A percentile compares a stretch with the other conserved stretches of the same genome.
These are phyloP conservation scores for Calonectria multiphialidica DNA, from an alignment of 2,329 filamentous ascomycete genomes.

Conservation along the genomic window DNA sequence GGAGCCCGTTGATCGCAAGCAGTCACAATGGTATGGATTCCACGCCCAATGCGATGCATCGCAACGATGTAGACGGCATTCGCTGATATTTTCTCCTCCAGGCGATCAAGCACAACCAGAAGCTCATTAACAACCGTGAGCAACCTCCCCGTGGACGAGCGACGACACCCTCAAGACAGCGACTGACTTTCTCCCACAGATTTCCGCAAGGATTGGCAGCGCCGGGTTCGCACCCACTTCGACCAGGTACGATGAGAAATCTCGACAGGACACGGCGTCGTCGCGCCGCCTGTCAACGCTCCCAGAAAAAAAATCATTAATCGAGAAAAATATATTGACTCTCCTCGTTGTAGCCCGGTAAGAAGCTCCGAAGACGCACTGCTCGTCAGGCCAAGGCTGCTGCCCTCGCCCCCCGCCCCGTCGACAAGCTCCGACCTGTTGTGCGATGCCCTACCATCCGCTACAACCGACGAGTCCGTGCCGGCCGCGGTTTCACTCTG, in stretches of 20 bases:
- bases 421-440: constrained; percentile 96
- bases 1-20: constrained; percentile 64
- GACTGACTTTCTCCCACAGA: constrained; percentile 69
- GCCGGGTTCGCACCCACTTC: constrained; percentile 98
- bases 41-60: constrained; percentile 37
- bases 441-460: constrained; percentile 98
- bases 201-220: constrained; percentile 99
- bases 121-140: constrained; percentile 96
- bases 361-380: constrained; percentile 92
- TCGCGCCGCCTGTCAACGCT: constrained; percentile 16
- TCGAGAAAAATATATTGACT: constrained; percentile 49
- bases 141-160: constrained; percentile 45
- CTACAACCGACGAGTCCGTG: constrained; percentile 98
- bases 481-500: constrained; percentile 97
- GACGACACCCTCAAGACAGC: constrained; percentile 44
- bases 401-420: constrained; percentile 92
- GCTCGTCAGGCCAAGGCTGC: constrained; percentile 96
- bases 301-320: constrained; percentile 32
- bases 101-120: constrained; percentile 99
- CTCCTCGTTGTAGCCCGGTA: constrained; percentile 78
- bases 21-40: constrained; percentile 64
- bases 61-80: constrained; percentile 30
- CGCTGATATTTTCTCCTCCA: constrained; percentile 54
- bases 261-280: constrained; percentile 29
- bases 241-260: constrained; percentile 83